These are phyloP conservation scores for Russula virescens DNA, from an alignment of 768 basidiomycete species.

Conservation along the genomic window DNA sequence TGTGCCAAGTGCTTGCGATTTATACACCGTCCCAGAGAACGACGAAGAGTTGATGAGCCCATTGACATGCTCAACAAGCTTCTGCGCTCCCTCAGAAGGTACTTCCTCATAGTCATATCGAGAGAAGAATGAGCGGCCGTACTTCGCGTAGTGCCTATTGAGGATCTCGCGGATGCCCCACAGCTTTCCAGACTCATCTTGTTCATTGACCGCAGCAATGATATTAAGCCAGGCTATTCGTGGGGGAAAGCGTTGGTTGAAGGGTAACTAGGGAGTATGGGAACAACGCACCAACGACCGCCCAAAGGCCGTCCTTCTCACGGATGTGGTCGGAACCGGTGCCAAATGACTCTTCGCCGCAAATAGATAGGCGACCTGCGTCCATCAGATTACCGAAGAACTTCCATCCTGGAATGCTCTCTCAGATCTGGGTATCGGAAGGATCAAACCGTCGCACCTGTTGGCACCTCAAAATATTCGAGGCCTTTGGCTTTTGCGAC, in stretches of 20 bases:
- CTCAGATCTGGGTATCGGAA: background rate
- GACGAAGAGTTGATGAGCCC: slow-evolving; percentile 58
- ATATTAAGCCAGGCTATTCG: slow-evolving; percentile 92
- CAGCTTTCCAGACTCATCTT: slow-evolving; percentile 54
- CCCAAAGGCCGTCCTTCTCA: slow-evolving; percentile 99
- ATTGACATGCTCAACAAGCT: slow-evolving; percentile 76
- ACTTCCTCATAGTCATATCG: slow-evolving; percentile 99
- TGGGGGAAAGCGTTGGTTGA: background rate
- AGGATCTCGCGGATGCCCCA: slow-evolving; percentile 91
- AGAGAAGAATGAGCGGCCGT: slow-evolving; percentile 98
- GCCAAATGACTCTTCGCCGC: slow-evolving; percentile 98
- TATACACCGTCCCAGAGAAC: slow-evolving; percentile 63
- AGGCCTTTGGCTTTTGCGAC: slow-evolving; percentile 92
- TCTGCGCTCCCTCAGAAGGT: slow-evolving; percentile 81
- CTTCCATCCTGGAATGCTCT: slow-evolving; percentile 73
- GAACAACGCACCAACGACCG: slow-evolving; percentile 75
- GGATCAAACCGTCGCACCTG: slow-evolving; percentile 47
- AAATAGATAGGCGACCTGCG: slow-evolving; percentile 94
- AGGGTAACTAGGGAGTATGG: background rate
- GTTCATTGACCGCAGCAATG: slow-evolving; percentile 79
- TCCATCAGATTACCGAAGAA: slow-evolving; percentile 99
- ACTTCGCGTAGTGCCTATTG: slow-evolving; percentile 79
- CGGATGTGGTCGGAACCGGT: slow-evolving; percentile 99
- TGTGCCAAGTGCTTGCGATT: slow-evolving; percentile 57
- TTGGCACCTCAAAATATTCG: slow-evolving; percentile 94